Percentiles rank a stretch among this genome's conserved stretches.
These are phyloP conservation scores for Apiospora kogelbergensis DNA, from an alignment of 2,329 filamentous ascomycete species.

Conservation along the genomic window DNA sequence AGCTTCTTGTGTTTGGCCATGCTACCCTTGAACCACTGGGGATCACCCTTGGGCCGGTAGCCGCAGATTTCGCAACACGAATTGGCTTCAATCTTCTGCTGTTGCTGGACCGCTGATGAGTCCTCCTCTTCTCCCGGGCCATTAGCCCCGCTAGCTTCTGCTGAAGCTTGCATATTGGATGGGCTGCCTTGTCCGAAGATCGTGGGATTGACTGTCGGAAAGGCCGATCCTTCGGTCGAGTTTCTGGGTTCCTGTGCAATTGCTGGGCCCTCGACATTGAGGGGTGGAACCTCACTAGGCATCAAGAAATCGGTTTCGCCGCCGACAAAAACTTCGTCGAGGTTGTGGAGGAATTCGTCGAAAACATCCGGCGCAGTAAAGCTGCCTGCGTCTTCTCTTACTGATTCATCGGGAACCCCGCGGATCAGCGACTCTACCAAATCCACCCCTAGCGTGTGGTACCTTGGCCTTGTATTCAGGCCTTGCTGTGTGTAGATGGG, in stretches of 20 bases:
- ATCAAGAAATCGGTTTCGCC: background rate
- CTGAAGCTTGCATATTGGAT: conserved; percentile 6
- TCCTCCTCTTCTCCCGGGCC: background rate
- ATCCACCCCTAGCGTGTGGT: conserved; percentile 41
- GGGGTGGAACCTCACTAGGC: background rate
- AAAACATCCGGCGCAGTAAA: conserved; percentile 1
- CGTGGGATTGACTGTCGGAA: conserved; percentile 16
- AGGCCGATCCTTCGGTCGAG: background rate
- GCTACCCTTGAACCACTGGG: conserved; percentile 58
- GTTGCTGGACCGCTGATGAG: background rate
- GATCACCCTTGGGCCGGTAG: conserved; percentile 55
- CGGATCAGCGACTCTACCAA: conserved; percentile 42
- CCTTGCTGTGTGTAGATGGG: conserved; percentile 40
- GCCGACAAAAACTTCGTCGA: background rate
- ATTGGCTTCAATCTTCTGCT: conserved; percentile 36
- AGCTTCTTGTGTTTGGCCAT: conserved; percentile 60
- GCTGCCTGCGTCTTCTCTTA: conserved; percentile 14
- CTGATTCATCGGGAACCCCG: conserved; percentile 17
- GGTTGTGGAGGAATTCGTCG: conserved; percentile 7
- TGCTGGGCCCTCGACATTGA: background rate
- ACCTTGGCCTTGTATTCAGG: conserved; percentile 36
- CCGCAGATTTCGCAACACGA: conserved; percentile 52
- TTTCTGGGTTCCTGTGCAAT: background rate
- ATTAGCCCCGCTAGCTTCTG: background rate
- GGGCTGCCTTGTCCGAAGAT: conserved; percentile 12